A percentile compares a stretch with the other conserved stretches of the same genome.
Evolutionary conservation across 129 eudicot species (phyloP).

Genomic region (Centrapalus pauciflorus): DNA sequence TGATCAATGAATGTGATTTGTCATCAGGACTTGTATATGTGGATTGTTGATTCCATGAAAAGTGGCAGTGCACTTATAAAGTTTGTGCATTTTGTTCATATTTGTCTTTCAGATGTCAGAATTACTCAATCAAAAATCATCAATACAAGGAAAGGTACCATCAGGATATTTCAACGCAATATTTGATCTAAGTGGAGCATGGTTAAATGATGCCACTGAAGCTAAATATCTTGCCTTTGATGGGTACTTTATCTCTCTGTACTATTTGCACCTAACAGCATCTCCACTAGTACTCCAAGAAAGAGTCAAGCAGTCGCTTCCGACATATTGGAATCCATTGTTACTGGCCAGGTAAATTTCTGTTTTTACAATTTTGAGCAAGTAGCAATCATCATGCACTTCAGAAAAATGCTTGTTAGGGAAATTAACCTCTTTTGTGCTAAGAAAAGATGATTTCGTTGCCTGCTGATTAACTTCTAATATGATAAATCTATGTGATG

Average conservation of each 20-base stretch:
- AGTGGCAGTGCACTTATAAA: background rate
- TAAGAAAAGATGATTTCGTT: background rate
- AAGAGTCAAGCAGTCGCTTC: constrained; percentile 75
- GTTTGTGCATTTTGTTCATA: background rate
- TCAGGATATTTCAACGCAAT: constrained; percentile 78
- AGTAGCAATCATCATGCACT: background rate
- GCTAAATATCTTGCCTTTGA: constrained; percentile 83
- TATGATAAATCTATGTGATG: too few relatives aligned
- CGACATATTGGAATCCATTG: constrained; percentile 81
- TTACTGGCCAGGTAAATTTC: constrained; percentile 61
- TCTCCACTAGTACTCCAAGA: constrained; percentile 69
- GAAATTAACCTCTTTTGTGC: background rate
- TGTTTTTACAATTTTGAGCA: background rate
- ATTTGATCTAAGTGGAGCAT: constrained; percentile 77
- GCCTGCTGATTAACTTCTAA: background rate
- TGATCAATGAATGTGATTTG: background rate
- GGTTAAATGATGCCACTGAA: constrained; percentile 76
- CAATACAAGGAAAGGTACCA: constrained; percentile 84
- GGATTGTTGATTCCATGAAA: background rate
- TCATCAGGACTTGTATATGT: background rate
- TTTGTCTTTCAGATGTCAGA: constrained; percentile 71
- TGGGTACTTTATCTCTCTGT: constrained; percentile 81
- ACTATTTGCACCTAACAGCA: constrained; percentile 64
- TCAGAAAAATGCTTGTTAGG: background rate
- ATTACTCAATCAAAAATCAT: constrained; percentile 76